Evolutionary conservation across 148 eudicot genomes (phyloP), one percentile per base, ranked within the genome.

Genomic region (Camellia japonica): DNA sequence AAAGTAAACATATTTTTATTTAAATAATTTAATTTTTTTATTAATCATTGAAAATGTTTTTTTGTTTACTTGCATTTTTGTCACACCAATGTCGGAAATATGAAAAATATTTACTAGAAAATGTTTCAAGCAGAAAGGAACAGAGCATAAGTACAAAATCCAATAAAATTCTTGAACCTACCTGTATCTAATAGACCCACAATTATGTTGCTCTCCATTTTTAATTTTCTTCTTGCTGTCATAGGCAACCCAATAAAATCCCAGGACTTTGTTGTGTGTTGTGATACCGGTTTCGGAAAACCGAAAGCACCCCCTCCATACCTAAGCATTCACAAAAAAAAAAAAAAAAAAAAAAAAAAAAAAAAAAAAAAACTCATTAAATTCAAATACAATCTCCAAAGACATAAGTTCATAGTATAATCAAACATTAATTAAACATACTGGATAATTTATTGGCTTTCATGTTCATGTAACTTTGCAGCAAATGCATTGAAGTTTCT

Each of bases 221-320:
- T 80, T 30, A 86, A 70, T 58, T 85, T 86, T 79, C 97, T 92
- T 82, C 72, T 87, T 18, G 96, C 89, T 49, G 89, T 78, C 61
- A 58, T 82, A 61, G 91, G 90, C 16, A 95, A 78, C 0, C 97
- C 93, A 56, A 95, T 80, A 71, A 93, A 95, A 30, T 93, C 97
- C 98, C 98, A 95, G 9, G 98, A 95, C 74, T 77, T 90, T 73
- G 98, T 95, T 3, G 98, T 95, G 76, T 91, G 96, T 88, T 86
- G 72, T 83, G 96, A 61, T 95, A 87, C 72, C 63, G 85, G 77
- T 93, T 95, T 19, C 78, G 83, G 62, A 84, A 83, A 2, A 95
- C 91, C 62, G 87, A 85, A 73, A 85, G 74, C 75, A 95, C 95
- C 2, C 76, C 93, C 7, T 90, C 94, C 97, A 88, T 91, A 16